phyloP scores from a whole-genome alignment of 2,329 filamentous ascomycete species.

The Fusarium piperis region DNA sequence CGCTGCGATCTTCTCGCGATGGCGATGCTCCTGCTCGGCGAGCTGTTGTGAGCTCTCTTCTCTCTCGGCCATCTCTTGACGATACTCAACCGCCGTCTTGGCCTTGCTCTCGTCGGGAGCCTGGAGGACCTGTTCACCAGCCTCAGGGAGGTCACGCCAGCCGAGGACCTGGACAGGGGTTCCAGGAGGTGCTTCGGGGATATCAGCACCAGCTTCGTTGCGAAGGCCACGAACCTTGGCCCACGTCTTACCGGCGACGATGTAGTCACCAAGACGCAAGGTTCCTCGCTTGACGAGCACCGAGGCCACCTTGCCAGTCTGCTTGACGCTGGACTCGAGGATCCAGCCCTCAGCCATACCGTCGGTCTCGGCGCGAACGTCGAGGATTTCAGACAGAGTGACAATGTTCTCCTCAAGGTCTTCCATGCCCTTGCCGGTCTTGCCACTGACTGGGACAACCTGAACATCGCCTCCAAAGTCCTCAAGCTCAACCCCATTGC shows the following conservation, averaged over 20 bases:
- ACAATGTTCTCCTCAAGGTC: constrained; percentile 92
- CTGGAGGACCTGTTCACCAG: constrained; percentile 89
- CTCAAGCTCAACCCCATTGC: constrained; percentile 88
- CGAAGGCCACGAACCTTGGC: constrained; percentile 83
- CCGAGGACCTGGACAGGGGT: constrained; percentile 92
- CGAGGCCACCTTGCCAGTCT: constrained; percentile 85
- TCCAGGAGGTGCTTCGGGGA: constrained; percentile 82
- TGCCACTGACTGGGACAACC: constrained; percentile 89
- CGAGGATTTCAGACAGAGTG: constrained; percentile 87
- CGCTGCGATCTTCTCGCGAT: constrained; percentile 62
- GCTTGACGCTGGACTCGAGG: constrained; percentile 89
- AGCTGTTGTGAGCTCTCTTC: constrained; percentile 82
- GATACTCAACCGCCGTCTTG: constrained; percentile 79
- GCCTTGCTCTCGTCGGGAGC: constrained; percentile 81
- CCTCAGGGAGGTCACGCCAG: constrained; percentile 85
- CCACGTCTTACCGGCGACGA: constrained; percentile 91
- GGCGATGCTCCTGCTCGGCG: constrained; percentile 73
- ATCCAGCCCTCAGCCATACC: constrained; percentile 92
- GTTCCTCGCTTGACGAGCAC: constrained; percentile 90
- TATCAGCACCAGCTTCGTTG: constrained; percentile 81
- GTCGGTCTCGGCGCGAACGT: constrained; percentile 82
- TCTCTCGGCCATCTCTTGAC: constrained; percentile 75
- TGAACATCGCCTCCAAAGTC: constrained; percentile 96
- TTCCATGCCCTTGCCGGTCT: constrained; percentile 90
- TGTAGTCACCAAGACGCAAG: constrained; percentile 78